A percentile compares a stretch with the other conserved stretches of the same genome.
Conservation (phyloP, 1,139 yeast genomes). For the Lipomyces yarrowii region DNA sequence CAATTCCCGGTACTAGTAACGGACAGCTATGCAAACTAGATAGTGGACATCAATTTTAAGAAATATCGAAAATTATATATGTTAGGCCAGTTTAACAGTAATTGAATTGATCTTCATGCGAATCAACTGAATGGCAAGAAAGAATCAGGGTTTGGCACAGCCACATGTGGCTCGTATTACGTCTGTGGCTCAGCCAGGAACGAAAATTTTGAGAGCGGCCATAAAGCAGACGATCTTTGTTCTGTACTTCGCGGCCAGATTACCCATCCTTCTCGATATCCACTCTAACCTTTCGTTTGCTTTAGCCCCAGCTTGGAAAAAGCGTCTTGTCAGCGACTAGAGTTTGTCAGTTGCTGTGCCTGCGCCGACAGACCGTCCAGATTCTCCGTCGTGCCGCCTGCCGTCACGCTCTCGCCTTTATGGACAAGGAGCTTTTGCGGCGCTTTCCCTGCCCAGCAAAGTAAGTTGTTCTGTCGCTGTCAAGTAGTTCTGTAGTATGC, state of each 20-base stretch:
- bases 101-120: neutral
- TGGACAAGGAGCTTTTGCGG: slow-evolving; percentile 46
- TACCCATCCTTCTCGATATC: neutral
- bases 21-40: neutral
- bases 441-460: slow-evolving; percentile 48
- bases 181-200: neutral
- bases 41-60: neutral
- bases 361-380: neutral
- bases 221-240: neutral
- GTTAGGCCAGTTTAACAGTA: neutral
- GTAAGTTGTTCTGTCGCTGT: slow-evolving; percentile 29
- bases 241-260: neutral
- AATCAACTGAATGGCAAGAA: no score
- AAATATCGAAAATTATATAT: neutral
- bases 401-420: slow-evolving; percentile 32
- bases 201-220: neutral
- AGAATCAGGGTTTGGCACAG: neutral
- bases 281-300: neutral
- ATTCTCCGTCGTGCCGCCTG: neutral
- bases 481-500: neutral
- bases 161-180: neutral
- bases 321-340: neutral
- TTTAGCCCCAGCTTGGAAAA: neutral
- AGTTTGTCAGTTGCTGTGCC: neutral
- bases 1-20: neutral